Evolutionary conservation across 1,139 yeast genomes (phyloP), one percentile per base, ranked within the genome.

Genomic region (Pichia cactophila): DNA sequence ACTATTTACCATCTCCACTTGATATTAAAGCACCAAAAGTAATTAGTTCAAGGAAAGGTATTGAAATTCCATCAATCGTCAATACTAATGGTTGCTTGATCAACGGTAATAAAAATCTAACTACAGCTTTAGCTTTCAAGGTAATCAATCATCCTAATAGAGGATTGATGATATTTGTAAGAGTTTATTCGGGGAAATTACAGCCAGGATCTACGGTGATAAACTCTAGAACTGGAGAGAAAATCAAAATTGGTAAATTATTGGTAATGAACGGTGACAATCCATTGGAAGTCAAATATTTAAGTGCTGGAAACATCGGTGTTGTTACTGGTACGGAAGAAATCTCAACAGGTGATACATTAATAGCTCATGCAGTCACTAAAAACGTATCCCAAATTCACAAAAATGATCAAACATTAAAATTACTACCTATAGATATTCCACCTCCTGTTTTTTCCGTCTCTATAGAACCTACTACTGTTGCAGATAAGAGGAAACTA

Each of bases 371-470:
- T 42, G 47, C 64, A 2, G 26, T 55, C 10, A 51, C 59, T 10
- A 62, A 59, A 42, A 56, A 52, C n/a, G 33, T 54, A 0, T 49
- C 44, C n/a, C 51, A 54, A 10, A 49, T 64, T 12, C 38, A 53
- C 3, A 50, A 57, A 26, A 63, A 61, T 28, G 81, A 83, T 52
- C 52, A 72, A 28, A 62, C 69, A 56, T 67, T 83, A 50, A 77
- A 75, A 48, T 74, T 90, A 43, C 75, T 84, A 53, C 95, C 97
- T 0, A 89, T 92, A 35, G 75, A 71, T 0, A 77, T 87, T 0
- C 98, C 98, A 0, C 96, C 96, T 0, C 96, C 97, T 0, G 94
- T 92, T 10, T 92, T 90, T 66, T 85, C 89, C 58, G 82, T 94
- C 1, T 77, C 89, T 0, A 76, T 92, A 41, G 95, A 87, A 54